phyloP scores from a whole-genome alignment of 306 rosid species.

The Pyrus betulifolia region DNA sequence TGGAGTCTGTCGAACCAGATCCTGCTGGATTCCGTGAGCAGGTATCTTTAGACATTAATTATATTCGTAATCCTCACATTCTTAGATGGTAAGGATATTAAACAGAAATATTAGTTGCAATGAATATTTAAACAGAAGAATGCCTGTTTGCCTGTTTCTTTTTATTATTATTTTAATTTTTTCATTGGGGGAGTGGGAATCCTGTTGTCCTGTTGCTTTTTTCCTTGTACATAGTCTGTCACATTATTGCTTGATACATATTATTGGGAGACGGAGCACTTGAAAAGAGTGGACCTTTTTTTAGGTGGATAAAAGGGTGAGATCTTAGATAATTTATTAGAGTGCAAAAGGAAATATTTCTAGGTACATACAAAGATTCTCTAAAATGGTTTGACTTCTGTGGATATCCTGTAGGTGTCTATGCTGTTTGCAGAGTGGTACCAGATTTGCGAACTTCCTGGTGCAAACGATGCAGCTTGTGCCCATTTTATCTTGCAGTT shows the following conservation, averaged over 20 bases:
- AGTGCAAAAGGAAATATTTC: background rate
- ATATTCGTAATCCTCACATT: background rate
- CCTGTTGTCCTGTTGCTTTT: background rate
- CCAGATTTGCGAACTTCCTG: constrained; percentile 78
- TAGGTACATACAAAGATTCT: background rate
- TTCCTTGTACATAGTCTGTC: background rate
- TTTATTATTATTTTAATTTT: too few species aligned
- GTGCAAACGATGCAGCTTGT: constrained; percentile 58
- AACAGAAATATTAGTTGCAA: background rate
- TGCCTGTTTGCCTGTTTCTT: background rate
- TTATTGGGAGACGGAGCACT: background rate
- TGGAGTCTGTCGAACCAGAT: constrained; percentile 70
- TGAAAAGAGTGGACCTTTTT: background rate
- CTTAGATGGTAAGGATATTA: background rate
- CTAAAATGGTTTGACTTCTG: constrained; percentile 8
- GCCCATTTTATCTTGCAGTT: constrained; percentile 62
- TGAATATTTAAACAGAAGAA: background rate
- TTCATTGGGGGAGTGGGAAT: background rate
- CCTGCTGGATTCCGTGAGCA: constrained; percentile 87
- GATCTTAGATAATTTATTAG: background rate
- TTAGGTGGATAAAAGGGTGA: background rate
- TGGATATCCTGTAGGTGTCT: constrained; percentile 49
- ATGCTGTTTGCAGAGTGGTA: constrained; percentile 78
- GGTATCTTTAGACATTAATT: constrained; percentile 34
- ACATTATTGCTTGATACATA: background rate